These are phyloP conservation scores for Fusarium compactum DNA, from an alignment of 2,329 filamentous ascomycete species.

Conservation along the genomic window DNA sequence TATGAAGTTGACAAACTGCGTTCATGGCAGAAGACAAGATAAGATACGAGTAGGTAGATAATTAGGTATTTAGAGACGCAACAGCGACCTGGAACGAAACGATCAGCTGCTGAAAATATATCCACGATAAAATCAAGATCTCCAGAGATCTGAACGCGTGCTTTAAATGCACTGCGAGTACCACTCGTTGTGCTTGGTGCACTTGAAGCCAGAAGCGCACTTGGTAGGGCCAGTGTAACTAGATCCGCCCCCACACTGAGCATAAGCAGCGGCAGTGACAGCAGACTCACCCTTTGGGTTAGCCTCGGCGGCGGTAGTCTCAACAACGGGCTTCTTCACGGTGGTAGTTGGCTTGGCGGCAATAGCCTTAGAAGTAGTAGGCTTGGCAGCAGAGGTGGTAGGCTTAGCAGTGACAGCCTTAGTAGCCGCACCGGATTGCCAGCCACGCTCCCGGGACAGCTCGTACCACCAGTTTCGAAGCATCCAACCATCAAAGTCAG, in stretches of 20 bases:
- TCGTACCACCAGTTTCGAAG: conserved; percentile 60
- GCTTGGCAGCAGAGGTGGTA: too few relatives aligned
- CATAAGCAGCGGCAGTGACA: conserved; percentile 11
- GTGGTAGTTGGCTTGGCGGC: not conserved
- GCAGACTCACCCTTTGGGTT: not conserved
- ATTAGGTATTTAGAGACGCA: not conserved
- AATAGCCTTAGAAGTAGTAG: not conserved
- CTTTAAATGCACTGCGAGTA: conserved; percentile 46
- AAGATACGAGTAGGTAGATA: not conserved
- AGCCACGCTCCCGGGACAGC: conserved; percentile 48
- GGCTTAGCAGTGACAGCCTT: not conserved
- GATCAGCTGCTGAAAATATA: not conserved
- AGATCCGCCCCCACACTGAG: conserved; percentile 43
- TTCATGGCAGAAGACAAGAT: not conserved
- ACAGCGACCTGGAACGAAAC: not conserved
- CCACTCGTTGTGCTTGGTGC: conserved; percentile 42
- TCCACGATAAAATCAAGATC: not conserved
- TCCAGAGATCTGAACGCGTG: not conserved
- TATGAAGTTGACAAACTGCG: not conserved
- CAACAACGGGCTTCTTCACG: not conserved
- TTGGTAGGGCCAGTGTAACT: conserved; percentile 41
- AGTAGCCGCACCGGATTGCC: conserved; percentile 35
- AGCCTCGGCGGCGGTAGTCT: not conserved
- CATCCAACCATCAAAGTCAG: conserved; percentile 65
- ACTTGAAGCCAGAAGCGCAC: conserved; percentile 41